Evolutionary conservation across 1,284 basidiomycete genomes (phyloP).

Genomic region (Xerocomus nothofagi): DNA sequence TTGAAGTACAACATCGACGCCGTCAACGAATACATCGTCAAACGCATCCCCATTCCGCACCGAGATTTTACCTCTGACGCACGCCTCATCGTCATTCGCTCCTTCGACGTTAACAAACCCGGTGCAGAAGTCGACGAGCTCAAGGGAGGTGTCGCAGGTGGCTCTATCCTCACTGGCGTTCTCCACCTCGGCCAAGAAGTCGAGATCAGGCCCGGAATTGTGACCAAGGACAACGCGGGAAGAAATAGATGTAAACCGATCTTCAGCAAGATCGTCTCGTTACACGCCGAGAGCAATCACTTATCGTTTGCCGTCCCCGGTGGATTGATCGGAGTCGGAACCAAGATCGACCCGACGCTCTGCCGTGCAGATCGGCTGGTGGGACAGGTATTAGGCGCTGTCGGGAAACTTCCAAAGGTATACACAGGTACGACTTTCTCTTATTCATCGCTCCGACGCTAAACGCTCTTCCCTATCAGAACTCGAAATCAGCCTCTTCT

Average conservation of each 20-base stretch:
- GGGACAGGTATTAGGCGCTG: conserved; percentile 93
- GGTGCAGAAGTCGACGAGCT: conserved; percentile 96
- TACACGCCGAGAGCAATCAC: conserved; percentile 94
- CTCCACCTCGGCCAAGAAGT: conserved; percentile 92
- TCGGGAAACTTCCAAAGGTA: conserved; percentile 91
- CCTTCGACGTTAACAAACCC: conserved; percentile 99
- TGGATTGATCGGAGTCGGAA: conserved; percentile 97
- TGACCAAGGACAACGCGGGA: conserved; percentile 92
- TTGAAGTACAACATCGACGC: conserved; percentile 99
- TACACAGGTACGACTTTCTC: conserved; percentile 71
- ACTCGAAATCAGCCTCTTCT: conserved; percentile 89
- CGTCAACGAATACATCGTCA: conserved; percentile 99
- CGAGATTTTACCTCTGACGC: conserved; percentile 93
- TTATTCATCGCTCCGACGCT: background rate
- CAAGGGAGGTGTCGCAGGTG: conserved; percentile 97
- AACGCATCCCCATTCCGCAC: conserved; percentile 90
- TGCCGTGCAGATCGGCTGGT: conserved; percentile 97
- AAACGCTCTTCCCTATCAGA: conserved; percentile 43
- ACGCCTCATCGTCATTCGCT: conserved; percentile 96
- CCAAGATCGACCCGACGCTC: conserved; percentile 93
- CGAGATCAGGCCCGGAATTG: conserved; percentile 96
- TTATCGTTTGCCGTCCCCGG: conserved; percentile 96
- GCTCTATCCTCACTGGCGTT: conserved; percentile 92
- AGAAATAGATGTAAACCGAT: conserved; percentile 93
- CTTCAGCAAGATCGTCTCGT: conserved; percentile 86